Percentiles rank a stretch among this genome's conserved stretches.
Evolutionary conservation across 179 eudicot species (phyloP).

Genomic region (Actinidia chinensis): DNA sequence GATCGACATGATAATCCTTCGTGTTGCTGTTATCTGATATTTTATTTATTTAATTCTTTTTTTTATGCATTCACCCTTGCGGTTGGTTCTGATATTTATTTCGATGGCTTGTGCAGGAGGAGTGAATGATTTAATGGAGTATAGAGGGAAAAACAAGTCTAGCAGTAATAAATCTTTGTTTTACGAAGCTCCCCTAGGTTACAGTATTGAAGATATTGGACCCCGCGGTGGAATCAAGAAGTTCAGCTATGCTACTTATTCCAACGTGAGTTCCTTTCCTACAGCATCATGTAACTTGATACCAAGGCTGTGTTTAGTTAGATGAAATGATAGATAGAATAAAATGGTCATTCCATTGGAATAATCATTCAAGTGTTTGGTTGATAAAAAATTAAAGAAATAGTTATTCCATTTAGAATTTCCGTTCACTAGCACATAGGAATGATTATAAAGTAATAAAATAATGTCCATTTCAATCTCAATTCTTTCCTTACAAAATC

Average conservation of each 20-base stretch:
- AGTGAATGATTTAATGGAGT: conserved; percentile 92
- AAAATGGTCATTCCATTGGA: no score
- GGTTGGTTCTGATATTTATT: neutral
- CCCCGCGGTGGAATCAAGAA: conserved; percentile 66
- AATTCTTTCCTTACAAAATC: no score
- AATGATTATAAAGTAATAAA: no score
- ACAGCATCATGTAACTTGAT: neutral
- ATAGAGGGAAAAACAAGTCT: conserved; percentile 60
- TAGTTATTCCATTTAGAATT: no score
- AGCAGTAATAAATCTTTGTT: conserved; percentile 49
- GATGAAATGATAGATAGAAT: no score
- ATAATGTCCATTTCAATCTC: no score
- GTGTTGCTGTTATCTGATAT: neutral
- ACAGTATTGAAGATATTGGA: conserved; percentile 71
- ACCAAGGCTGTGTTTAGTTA: no score
- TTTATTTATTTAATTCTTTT: neutral
- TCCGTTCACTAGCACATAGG: no score
- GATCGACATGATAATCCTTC: neutral
- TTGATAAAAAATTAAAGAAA: no score
- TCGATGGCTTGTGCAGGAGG: conserved; percentile 18
- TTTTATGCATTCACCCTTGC: neutral
- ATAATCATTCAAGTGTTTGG: no score
- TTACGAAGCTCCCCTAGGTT: conserved; percentile 74
- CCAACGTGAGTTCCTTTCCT: conserved; percentile 47
- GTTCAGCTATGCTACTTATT: conserved; percentile 72